phyloP scores from a whole-genome alignment of 2,329 filamentous ascomycete genomes.

The Penicillium sp. region DNA sequence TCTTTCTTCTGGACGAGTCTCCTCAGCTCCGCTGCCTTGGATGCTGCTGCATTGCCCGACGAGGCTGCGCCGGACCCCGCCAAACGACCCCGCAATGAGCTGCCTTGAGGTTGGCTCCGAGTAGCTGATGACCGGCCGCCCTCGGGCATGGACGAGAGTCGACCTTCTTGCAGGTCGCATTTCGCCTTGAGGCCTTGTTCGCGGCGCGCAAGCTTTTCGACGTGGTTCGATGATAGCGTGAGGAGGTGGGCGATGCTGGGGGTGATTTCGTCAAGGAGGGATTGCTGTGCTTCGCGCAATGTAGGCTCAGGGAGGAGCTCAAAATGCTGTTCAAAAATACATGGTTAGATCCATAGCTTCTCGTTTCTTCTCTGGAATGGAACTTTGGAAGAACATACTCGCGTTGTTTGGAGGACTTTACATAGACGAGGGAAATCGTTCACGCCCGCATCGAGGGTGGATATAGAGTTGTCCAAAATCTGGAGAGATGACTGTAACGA shows the following conservation, averaged over 20 bases:
- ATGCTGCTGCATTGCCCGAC: slow-evolving; percentile 26
- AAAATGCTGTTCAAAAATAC: slow-evolving; percentile 65
- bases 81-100: slow-evolving; percentile 25
- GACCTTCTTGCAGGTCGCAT: slow-evolving; percentile 77
- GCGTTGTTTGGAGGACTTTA: slow-evolving; percentile 63
- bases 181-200: slow-evolving; percentile 82
- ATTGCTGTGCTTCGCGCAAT: slow-evolving; percentile 76
- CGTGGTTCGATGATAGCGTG: slow-evolving; percentile 75
- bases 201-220: slow-evolving; percentile 78
- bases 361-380: background rate
- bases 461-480: slow-evolving; percentile 62
- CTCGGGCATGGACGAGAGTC: slow-evolving; percentile 51
- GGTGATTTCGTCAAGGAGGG: slow-evolving; percentile 84
- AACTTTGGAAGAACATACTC: slow-evolving; percentile 45
- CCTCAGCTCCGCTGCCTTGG: slow-evolving; percentile 60
- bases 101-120: slow-evolving; percentile 20
- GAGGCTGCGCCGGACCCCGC: slow-evolving; percentile 28
- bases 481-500: slow-evolving; percentile 62
- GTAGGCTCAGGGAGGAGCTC: slow-evolving; percentile 86
- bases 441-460: slow-evolving; percentile 61
- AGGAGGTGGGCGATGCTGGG: slow-evolving; percentile 80
- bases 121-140: slow-evolving; percentile 27
- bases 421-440: slow-evolving; percentile 63
- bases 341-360: background rate
- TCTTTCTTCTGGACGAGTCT: slow-evolving; percentile 79